A percentile compares a stretch with the other conserved stretches of the same genome.
These are phyloP conservation scores for Starmerella cellae DNA, from an alignment of 805 yeast species.

Conservation along the genomic window DNA sequence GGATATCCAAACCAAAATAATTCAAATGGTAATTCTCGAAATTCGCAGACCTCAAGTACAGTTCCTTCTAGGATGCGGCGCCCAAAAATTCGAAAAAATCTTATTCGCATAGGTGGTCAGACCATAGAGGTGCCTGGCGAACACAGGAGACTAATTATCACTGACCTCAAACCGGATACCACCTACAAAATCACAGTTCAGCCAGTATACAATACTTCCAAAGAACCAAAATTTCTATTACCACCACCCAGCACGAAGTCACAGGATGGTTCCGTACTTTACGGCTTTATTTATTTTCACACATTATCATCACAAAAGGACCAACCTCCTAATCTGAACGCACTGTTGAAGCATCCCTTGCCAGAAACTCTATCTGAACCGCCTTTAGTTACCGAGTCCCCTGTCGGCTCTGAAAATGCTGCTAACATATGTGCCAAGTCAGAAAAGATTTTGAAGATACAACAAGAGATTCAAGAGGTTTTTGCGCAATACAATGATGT, in stretches of 20 bases:
- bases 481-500: conserved; percentile 5
- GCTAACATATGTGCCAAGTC: neutral
- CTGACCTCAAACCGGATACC: conserved; percentile 26
- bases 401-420: neutral
- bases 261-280: neutral
- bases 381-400: neutral
- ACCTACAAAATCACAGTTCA: conserved; percentile 26
- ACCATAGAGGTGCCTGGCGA: conserved; percentile 26
- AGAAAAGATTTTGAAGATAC: neutral
- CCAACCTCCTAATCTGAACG: neutral
- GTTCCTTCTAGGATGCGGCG: conserved; percentile 3
- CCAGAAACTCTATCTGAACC: neutral
- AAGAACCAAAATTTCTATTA: neutral
- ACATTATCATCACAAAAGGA: neutral
- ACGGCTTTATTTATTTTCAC: neutral
- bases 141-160: conserved; percentile 25
- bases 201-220: conserved; percentile 20
- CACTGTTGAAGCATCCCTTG: neutral
- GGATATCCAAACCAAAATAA: neutral
- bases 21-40: neutral
- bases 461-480: conserved; percentile 8
- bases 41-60: conserved; percentile 1
- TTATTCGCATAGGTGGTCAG: conserved; percentile 5
- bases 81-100: conserved; percentile 3
- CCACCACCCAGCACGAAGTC: neutral